Conservation (phyloP, 139 green algal species). For the Closterium sp. region DNA sequence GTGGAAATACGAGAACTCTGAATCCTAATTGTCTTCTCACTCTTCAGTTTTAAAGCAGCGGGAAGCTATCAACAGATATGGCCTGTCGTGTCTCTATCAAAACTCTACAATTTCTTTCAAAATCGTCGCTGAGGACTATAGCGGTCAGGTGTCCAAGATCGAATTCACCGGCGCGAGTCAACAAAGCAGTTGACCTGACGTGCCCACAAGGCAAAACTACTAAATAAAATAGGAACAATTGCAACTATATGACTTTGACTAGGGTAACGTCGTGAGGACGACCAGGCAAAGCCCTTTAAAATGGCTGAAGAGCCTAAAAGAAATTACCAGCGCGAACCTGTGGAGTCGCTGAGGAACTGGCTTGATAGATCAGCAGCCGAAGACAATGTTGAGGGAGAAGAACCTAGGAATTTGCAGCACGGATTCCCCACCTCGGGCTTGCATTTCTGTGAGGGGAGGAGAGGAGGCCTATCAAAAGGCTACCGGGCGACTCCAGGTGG, state of each 20-base stretch:
- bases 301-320: not conserved
- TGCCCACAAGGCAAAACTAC: not conserved
- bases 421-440: too few relatives aligned
- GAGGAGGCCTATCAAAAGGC: too few relatives aligned
- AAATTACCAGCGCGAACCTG: not conserved
- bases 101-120: too few relatives aligned
- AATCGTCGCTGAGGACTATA: too few relatives aligned
- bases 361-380: not conserved
- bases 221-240: not conserved
- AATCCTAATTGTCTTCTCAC: not conserved
- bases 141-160: not conserved
- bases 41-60: too few relatives aligned
- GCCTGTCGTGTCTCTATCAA: too few relatives aligned
- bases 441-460: too few relatives aligned
- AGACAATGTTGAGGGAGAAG: not conserved
- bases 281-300: not conserved
- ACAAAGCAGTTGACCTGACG: not conserved
- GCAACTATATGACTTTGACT: not conserved
- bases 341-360: not conserved
- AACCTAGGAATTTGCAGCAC: not conserved
- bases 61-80: too few relatives aligned
- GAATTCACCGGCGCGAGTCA: not conserved
- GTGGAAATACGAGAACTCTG: not conserved
- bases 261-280: not conserved
- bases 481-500: not conserved